phyloP scores from a whole-genome alignment of 495 filamentous ascomycete species.

The Talaromyces borbonicus region DNA sequence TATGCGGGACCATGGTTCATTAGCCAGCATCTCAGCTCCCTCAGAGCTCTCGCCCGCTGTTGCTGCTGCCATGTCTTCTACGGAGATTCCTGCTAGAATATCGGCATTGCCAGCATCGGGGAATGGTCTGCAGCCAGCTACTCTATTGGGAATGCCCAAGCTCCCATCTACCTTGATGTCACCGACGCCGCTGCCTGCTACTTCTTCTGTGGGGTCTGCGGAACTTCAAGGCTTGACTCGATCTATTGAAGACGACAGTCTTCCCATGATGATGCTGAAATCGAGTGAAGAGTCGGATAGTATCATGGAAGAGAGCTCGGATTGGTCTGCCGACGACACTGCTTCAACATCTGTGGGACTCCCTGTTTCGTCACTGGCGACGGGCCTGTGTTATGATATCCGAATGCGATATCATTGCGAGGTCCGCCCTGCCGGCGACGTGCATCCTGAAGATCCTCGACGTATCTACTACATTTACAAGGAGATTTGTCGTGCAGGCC shows the following conservation, averaged over 20 bases:
- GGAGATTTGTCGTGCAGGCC: conserved; percentile 64
- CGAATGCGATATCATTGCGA: conserved; percentile 91
- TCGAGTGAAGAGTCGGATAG: conserved; percentile 22
- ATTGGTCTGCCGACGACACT: conserved; percentile 31
- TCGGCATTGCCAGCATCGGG: conserved; percentile 12
- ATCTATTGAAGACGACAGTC: conserved; percentile 7
- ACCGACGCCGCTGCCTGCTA: neutral
- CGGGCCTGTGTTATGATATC: conserved; percentile 80
- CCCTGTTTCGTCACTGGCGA: conserved; percentile 41
- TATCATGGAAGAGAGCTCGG: conserved; percentile 28
- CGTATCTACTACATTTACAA: conserved; percentile 86
- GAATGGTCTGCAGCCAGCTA: conserved; percentile 1
- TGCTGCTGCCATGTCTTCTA: conserved; percentile 10
- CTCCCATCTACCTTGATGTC: conserved; percentile 2
- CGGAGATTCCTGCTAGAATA: conserved; percentile 12
- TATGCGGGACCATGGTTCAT: conserved; percentile 26
- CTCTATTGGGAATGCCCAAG: neutral
- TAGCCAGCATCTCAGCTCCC: conserved; percentile 11
- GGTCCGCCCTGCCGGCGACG: conserved; percentile 56
- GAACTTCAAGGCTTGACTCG: conserved; percentile 4
- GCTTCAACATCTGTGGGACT: conserved; percentile 16
- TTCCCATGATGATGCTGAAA: conserved; percentile 10
- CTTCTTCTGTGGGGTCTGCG: neutral
- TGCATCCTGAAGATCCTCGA: conserved; percentile 89
- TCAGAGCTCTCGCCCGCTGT: conserved; percentile 10